Base-by-base conservation (phyloP, 208 protist genomes). In the Leishmania guyanensis region DNA sequence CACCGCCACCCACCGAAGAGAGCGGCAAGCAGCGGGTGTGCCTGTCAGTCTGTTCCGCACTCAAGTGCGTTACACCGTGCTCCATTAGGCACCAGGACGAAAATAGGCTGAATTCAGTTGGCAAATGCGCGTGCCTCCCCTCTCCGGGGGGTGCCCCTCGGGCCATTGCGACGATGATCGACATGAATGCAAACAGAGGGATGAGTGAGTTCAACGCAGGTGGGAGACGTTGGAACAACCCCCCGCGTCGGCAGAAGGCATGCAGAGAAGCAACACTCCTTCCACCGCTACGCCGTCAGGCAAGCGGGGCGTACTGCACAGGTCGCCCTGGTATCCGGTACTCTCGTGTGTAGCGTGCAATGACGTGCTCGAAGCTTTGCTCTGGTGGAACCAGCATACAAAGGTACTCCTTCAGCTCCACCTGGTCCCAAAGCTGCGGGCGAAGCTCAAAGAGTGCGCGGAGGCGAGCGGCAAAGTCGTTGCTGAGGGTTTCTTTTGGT, bases 301-400 rank as follows among this genome's bases (percentile, higher is more conserved):
- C 72, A 22, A 96, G 89, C 46, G 74, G 83, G 0, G 88, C 80
- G 74, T 95, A 97, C 71, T 76, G 88, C 26, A 93, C 80, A 0
- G 90, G 87, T 66, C 93, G 73, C 10, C 91, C 89, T 46, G 93
- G 93, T 54, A 89, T 80, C 8, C 91, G 84, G 74, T 91, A 93
- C 80, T 95, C 93, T 6, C 88, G 87, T 4, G 87, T 88, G 74
- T 91, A 85, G 14, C 92, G 89, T 29, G 84, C 43, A 29, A 95
- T 88, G 70, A 90, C 77, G 75, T 92, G 86, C 43, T 86, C 81
- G 82, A 97, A 94, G 43, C 58, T 78, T 58, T 93, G 75, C 17
- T 84, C 86, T 1, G 86, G 80, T 22, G 84, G 82, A 3, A 97
- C 68, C 43, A 97, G 76, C 6, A 85, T 84, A 6, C 86, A 81